Percentiles rank a stretch among this genome's conserved stretches.
Evolutionary conservation across 179 eudicot genomes (phyloP).

Genomic region (Sideroxylon spinosum): DNA sequence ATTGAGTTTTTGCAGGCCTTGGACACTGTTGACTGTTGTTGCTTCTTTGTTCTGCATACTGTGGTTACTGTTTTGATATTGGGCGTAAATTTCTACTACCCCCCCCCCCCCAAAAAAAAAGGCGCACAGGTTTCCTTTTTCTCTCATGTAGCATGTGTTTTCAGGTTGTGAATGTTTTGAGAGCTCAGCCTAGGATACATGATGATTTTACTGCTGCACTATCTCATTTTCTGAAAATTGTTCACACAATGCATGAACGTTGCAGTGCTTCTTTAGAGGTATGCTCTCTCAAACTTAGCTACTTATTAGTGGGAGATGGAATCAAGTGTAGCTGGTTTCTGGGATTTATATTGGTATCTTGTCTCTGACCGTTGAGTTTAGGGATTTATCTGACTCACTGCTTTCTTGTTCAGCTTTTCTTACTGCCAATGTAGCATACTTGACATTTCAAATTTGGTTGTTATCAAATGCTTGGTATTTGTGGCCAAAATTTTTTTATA

Average conservation of each 20-base stretch:
- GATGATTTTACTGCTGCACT: slow-evolving; percentile 42
- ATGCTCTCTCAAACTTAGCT: not conserved
- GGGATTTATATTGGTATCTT: not conserved
- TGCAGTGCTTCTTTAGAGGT: slow-evolving; percentile 91
- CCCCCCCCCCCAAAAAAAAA: not conserved
- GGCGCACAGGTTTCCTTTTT: not conserved
- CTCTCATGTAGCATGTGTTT: slow-evolving; percentile 8
- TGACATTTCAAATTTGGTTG: slow-evolving; percentile 5
- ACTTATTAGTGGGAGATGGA: not conserved
- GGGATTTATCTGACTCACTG: not conserved
- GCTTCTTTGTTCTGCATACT: not conserved
- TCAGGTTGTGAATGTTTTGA: slow-evolving; percentile 70
- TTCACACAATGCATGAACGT: slow-evolving; percentile 75
- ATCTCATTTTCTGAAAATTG: slow-evolving; percentile 73
- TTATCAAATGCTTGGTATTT: not conserved
- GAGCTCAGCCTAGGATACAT: slow-evolving; percentile 70
- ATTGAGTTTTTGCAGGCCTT: not conserved
- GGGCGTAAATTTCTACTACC: not conserved
- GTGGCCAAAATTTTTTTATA: not conserved
- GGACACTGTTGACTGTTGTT: not conserved
- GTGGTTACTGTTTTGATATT: not conserved
- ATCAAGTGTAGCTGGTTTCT: not conserved
- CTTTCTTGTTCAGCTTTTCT: not conserved
- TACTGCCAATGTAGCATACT: not conserved
- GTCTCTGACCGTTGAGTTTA: not conserved